Evolutionary conservation across 1,284 basidiomycete species (phyloP).

Genomic region (Cryptococcus floricola): DNA sequence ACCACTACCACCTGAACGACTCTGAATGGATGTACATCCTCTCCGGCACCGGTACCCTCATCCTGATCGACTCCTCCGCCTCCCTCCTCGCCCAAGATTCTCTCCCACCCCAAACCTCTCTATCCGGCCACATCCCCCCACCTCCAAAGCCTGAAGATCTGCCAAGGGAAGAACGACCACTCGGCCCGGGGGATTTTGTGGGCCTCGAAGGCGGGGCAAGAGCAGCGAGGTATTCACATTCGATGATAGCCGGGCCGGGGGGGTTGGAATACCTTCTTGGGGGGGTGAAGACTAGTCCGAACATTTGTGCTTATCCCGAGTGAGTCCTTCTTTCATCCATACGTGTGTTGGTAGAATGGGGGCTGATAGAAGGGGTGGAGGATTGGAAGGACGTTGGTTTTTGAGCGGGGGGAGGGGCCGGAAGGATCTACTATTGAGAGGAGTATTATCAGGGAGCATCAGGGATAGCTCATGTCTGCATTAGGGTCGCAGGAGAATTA

Average conservation of each 20-base stretch:
- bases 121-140: neutral
- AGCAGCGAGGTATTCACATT: slow-evolving; percentile 20
- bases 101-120: neutral
- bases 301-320: slow-evolving; percentile 29
- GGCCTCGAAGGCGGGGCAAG: slow-evolving; percentile 15
- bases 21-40: slow-evolving; percentile 30
- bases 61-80: slow-evolving; percentile 13
- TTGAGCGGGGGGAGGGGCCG: no score
- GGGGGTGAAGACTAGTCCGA: slow-evolving; percentile 14
- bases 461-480: no score
- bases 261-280: slow-evolving; percentile 28
- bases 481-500: no score
- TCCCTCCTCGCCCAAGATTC: slow-evolving; percentile 11
- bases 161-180: slow-evolving; percentile 6
- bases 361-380: no score
- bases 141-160: neutral
- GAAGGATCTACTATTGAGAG: no score
- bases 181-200: slow-evolving; percentile 24
- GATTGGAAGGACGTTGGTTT: no score
- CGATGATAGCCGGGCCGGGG: slow-evolving; percentile 14
- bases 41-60: slow-evolving; percentile 13
- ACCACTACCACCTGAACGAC: slow-evolving; percentile 21
- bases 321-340: slow-evolving; percentile 7
- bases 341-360: no score
- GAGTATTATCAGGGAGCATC: no score